A percentile compares a stretch with the other conserved stretches of the same genome.
Conservation (phyloP, 2,329 filamentous ascomycete genomes). For the Teratosphaeria pseudoeucalypti region DNA sequence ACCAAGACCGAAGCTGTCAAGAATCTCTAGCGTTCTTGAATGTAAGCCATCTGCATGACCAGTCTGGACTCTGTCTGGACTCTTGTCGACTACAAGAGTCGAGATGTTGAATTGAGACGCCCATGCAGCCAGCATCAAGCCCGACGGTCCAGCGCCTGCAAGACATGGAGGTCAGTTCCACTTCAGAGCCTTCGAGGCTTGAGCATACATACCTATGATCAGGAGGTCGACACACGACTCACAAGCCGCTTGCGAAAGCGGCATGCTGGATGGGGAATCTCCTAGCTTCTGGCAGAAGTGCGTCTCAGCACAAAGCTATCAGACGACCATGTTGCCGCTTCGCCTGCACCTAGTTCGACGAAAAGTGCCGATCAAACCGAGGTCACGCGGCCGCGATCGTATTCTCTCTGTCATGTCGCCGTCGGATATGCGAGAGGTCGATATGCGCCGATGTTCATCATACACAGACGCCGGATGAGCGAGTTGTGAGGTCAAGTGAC, state of each 20-base stretch:
- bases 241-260: background rate
- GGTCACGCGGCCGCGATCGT: background rate
- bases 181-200: background rate
- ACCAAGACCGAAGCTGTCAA: conserved; percentile 42
- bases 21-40: conserved; percentile 33
- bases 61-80: conserved; percentile 1
- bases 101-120: background rate
- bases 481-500: background rate
- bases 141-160: background rate
- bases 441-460: background rate
- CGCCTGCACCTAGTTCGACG: background rate
- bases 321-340: background rate
- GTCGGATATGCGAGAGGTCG: background rate
- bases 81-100: background rate
- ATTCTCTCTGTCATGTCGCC: no score
- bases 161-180: background rate
- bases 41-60: conserved; percentile 34
- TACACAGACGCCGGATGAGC: background rate
- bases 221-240: background rate
- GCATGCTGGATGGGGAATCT: background rate
- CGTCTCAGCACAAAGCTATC: background rate
- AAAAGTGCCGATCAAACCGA: background rate
- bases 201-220: background rate
- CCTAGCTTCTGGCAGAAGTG: background rate
- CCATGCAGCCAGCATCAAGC: background rate